Evolutionary conservation across 2,329 filamentous ascomycete species (phyloP).

Genomic region (Biscogniauxia marginata): DNA sequence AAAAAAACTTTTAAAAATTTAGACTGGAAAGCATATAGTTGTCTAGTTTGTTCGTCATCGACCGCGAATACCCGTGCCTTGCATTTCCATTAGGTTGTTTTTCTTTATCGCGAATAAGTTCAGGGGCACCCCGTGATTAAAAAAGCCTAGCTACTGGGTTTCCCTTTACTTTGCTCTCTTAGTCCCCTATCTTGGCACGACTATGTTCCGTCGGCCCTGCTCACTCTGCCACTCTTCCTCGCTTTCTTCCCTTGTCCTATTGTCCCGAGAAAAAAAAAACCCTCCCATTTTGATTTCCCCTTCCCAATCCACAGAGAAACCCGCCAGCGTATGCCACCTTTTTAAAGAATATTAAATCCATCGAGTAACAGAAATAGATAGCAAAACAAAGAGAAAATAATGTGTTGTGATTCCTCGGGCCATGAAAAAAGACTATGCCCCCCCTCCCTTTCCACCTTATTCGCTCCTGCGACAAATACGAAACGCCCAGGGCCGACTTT

Average conservation of each 20-base stretch:
- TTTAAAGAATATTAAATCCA: background rate
- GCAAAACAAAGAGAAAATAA: background rate
- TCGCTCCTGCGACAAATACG: background rate
- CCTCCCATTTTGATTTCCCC: background rate
- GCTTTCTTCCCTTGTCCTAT: background rate
- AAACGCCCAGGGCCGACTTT: background rate
- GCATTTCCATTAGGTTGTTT: background rate
- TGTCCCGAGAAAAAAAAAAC: background rate
- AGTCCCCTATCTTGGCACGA: background rate
- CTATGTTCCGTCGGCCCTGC: background rate
- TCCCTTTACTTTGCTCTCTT: too few relatives aligned
- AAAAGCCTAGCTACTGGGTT: background rate
- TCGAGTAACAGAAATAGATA: background rate
- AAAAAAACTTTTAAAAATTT: background rate
- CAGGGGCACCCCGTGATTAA: background rate
- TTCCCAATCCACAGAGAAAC: background rate
- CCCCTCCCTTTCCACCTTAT: background rate
- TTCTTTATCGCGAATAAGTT: background rate
- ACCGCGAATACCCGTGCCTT: background rate
- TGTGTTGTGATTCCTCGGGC: background rate
- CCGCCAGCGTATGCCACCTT: background rate
- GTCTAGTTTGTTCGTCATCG: background rate
- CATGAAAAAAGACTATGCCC: background rate
- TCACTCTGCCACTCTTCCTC: background rate
- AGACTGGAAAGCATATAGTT: too few relatives aligned